A percentile compares a stretch with the other conserved stretches of the same genome.
Conservation (phyloP, 2,329 filamentous ascomycete genomes). For the Penicillium concentricum region DNA sequence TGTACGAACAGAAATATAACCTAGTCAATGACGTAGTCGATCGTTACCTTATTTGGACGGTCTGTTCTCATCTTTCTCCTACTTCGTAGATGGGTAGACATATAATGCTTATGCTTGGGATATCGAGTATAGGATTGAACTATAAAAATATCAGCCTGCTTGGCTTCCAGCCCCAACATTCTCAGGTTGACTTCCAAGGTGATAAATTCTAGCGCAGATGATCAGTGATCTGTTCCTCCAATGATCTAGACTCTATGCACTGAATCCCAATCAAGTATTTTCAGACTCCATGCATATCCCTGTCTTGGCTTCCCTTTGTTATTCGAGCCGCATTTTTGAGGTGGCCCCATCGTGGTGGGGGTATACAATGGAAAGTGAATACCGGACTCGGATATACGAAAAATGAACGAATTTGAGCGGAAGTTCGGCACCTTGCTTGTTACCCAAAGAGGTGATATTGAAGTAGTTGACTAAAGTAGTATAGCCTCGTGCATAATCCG, state of each 20-base stretch:
- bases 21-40: slow-evolving; percentile 22
- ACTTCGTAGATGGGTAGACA: not conserved
- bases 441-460: slow-evolving; percentile 1
- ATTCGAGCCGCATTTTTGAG: slow-evolving; percentile 21
- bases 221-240: not conserved
- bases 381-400: not conserved
- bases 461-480: not conserved
- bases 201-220: not conserved
- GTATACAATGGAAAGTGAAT: not conserved
- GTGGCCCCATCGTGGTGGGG: slow-evolving; percentile 5
- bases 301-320: slow-evolving; percentile 17
- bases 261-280: not conserved
- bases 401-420: not conserved
- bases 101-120: no score
- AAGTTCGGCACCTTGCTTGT: not conserved
- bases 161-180: not conserved
- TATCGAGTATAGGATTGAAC: not conserved
- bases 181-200: not conserved
- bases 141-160: no score
- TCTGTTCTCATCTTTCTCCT: not conserved
- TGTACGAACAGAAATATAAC: not conserved
- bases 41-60: slow-evolving; percentile 16
- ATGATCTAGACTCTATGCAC: not conserved
- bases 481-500: not conserved
- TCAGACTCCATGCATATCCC: slow-evolving; percentile 8